Base-by-base conservation (phyloP, 2,329 filamentous ascomycete genomes). In the Aspergillus tamarii region DNA sequence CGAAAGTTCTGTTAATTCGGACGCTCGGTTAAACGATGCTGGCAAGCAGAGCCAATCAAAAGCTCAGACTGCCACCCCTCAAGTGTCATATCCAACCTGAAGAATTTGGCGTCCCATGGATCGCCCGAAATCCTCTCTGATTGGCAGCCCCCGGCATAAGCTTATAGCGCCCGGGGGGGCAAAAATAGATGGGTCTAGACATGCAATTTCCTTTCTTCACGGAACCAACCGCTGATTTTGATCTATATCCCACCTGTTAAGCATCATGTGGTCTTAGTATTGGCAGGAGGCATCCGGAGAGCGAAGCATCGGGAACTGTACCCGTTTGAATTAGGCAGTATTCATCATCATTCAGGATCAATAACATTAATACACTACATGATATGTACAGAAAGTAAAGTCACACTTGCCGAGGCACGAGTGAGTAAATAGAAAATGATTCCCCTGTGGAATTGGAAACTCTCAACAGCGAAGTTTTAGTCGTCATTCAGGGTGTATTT, bases 401-500 rank as follows among this genome's bases (percentile, higher is more conserved):
- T 9, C 48, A 32, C 48, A 34, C 48, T 34, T n/a, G 48, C 28
- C 26, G 30, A n/a, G 26, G 48, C 30, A n/a, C 28, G 26, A 32
- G n/a, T 11, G 28, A 14, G 48, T 52, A 2, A 11, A 10, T 26
- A 11, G 16, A 11, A 21, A 26, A 8, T 26, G 21, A 19, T 28
- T 28, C 21, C 23, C 39, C 39, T 28, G 23, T 14, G 21, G 21
- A 16, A 23, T 16, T 23, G 6, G 14, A 32, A 32, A 32, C 16
- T n/a, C 21, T 32, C 23, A 48, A 48, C 10, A 7, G 23, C 21
- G 11, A 14, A n/a, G 2, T 21, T 32, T 52, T 52, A 55, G 32
- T 36, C 34, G 11, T 55, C 58, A 19, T 36, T 54, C 19, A 60
- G 8, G 16, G 58, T 60, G 39, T 55, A 60, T 21, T 46, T 60